Evolutionary conservation across 2,329 filamentous ascomycete genomes (phyloP).

Genomic region (Aspergillus pseudoviridinutans): DNA sequence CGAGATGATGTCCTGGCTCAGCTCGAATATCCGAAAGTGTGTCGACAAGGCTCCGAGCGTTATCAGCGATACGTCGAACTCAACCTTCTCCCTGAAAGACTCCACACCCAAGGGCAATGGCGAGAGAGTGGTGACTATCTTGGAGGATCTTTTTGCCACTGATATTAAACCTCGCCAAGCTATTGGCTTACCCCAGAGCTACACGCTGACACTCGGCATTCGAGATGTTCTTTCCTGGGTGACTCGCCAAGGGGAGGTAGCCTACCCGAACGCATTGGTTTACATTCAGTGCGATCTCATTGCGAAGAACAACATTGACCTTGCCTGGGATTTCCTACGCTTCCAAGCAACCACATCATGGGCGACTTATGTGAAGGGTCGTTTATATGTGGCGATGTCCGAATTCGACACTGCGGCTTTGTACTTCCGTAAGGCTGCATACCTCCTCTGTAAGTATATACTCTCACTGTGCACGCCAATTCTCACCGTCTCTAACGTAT

Average conservation of each 20-base stretch:
- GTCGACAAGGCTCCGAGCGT: conserved; percentile 20
- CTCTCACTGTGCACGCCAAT: neutral
- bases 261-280: conserved; percentile 59
- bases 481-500: conserved; percentile 15
- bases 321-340: conserved; percentile 64
- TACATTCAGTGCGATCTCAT: conserved; percentile 66
- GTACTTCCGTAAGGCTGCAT: conserved; percentile 77
- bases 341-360: conserved; percentile 57
- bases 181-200: conserved; percentile 38
- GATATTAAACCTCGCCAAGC: conserved; percentile 42
- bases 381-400: conserved; percentile 68
- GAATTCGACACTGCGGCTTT: conserved; percentile 69
- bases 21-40: conserved; percentile 39
- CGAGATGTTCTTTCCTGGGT: conserved; percentile 44
- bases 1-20: conserved; percentile 65
- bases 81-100: conserved; percentile 24
- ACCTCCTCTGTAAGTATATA: conserved; percentile 68
- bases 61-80: conserved; percentile 20
- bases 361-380: conserved; percentile 76
- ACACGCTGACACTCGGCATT: conserved; percentile 41
- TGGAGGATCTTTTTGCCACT: conserved; percentile 44
- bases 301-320: conserved; percentile 62
- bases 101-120: conserved; percentile 17
- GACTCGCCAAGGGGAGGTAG: conserved; percentile 51
- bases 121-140: conserved; percentile 33